Conservation (phyloP, 169 alveolate genomes). For the Amoebophrya sp. region DNA sequence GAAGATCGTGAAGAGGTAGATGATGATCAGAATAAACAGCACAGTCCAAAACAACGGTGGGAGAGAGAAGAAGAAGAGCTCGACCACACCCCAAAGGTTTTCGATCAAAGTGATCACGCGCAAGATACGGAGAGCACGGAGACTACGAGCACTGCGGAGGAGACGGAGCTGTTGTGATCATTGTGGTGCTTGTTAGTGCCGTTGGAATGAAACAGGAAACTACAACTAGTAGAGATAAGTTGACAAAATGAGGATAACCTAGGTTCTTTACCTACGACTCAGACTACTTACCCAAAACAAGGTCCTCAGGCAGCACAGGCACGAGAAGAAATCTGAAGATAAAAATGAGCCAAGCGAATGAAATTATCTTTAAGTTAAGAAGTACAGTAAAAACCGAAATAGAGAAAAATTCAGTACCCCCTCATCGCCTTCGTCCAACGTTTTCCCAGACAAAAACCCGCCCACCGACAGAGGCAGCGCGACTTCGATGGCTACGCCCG, state of each 20-base stretch:
- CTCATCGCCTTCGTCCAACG: no score
- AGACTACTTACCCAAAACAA: no score
- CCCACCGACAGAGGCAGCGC: neutral
- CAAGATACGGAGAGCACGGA: neutral
- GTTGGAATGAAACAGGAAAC: no score
- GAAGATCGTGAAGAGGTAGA: neutral
- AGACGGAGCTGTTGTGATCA: neutral
- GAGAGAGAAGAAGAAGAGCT: neutral
- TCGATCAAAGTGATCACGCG: neutral
- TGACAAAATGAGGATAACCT: no score
- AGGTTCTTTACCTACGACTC: no score
- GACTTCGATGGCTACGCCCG: neutral
- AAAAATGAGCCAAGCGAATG: no score
- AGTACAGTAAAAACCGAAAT: no score
- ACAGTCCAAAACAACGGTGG: neutral
- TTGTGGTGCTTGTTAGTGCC: neutral
- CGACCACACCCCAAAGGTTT: neutral
- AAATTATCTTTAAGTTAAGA: no score
- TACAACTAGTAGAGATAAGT: no score
- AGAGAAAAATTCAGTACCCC: no score
- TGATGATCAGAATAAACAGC: neutral
- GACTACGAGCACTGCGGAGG: neutral
- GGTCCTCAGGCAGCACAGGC: no score
- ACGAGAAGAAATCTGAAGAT: no score
- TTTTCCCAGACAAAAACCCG: neutral